These are phyloP conservation scores for Apophysomyces ossiformis DNA, from an alignment of 371 early-diverging fungal species.

Conservation along the genomic window DNA sequence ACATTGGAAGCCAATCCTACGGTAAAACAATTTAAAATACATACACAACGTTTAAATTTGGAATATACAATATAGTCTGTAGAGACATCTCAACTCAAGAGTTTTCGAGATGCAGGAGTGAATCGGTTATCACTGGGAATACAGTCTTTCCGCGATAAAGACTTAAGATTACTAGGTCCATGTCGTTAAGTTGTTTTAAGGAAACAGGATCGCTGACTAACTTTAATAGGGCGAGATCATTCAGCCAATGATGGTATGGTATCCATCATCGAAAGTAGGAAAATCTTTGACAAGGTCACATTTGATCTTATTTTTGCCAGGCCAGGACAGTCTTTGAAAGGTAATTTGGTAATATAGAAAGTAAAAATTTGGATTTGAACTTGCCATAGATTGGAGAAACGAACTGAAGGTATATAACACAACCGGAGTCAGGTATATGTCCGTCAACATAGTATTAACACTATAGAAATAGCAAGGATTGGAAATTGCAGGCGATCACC, in stretches of 20 bases:
- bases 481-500: slow-evolving; percentile 64
- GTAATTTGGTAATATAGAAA: slow-evolving; percentile 12
- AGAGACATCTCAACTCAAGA: slow-evolving; percentile 43
- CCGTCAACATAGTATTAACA: no score
- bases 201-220: not conserved
- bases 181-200: slow-evolving; percentile 11
- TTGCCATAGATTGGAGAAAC: slow-evolving; percentile 55
- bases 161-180: slow-evolving; percentile 47
- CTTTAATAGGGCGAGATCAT: slow-evolving; percentile 75
- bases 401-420: slow-evolving; percentile 58
- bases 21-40: slow-evolving; percentile 27
- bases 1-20: slow-evolving; percentile 78
- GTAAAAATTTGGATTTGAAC: not conserved
- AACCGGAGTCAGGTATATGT: not conserved
- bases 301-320: slow-evolving; percentile 90
- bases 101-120: slow-evolving; percentile 67
- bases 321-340: slow-evolving; percentile 65
- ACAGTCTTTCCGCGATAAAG: slow-evolving; percentile 69
- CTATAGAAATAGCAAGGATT: slow-evolving; percentile 41
- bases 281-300: slow-evolving; percentile 70
- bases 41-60: not conserved
- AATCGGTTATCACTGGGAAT: slow-evolving; percentile 84
- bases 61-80: slow-evolving; percentile 41
- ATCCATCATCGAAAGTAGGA: slow-evolving; percentile 58
- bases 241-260: slow-evolving; percentile 60